Percentiles rank a stretch among this genome's conserved stretches.
Conservation (phyloP, 768 basidiomycete genomes). For the Suillus cothurnatus region DNA sequence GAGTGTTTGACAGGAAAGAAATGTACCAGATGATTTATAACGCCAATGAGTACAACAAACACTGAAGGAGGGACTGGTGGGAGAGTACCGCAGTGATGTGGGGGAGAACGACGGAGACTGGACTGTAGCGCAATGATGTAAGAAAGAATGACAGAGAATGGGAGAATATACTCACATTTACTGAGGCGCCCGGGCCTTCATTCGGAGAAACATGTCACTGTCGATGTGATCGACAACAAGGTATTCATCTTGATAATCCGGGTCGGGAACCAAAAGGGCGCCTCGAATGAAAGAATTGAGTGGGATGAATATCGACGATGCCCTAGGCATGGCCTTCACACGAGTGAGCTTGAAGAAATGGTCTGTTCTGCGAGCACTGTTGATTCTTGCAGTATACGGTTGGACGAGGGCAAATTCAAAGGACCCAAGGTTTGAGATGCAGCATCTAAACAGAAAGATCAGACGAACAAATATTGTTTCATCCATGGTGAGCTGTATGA, state of each 20-base stretch:
- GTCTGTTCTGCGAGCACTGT: background rate
- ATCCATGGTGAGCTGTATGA: no score
- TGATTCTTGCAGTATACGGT: background rate
- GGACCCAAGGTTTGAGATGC: background rate
- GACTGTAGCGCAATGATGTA: no score
- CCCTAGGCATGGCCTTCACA: constrained; percentile 7
- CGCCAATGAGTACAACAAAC: no score
- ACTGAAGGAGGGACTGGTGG: no score
- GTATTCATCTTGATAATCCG: constrained; percentile 19
- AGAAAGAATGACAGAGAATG: background rate
- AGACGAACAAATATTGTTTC: background rate
- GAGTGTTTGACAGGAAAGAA: no score
- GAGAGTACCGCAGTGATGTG: no score
- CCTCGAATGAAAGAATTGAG: constrained; percentile 16
- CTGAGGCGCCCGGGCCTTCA: background rate
- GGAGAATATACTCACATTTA: background rate
- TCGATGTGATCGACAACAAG: constrained; percentile 34
- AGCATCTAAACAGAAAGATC: constrained; percentile 5
- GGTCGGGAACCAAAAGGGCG: constrained; percentile 26
- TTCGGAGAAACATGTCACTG: constrained; percentile 28
- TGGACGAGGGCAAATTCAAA: constrained; percentile 12
- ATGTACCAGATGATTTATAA: no score
- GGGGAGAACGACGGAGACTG: no score
- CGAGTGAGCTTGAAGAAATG: constrained; percentile 2
- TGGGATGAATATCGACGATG: constrained; percentile 25